A percentile compares a stretch with the other conserved stretches of the same genome.
Conservation (phyloP, 2,329 filamentous ascomycete species). For the Akanthomyces uredinophilus region DNA sequence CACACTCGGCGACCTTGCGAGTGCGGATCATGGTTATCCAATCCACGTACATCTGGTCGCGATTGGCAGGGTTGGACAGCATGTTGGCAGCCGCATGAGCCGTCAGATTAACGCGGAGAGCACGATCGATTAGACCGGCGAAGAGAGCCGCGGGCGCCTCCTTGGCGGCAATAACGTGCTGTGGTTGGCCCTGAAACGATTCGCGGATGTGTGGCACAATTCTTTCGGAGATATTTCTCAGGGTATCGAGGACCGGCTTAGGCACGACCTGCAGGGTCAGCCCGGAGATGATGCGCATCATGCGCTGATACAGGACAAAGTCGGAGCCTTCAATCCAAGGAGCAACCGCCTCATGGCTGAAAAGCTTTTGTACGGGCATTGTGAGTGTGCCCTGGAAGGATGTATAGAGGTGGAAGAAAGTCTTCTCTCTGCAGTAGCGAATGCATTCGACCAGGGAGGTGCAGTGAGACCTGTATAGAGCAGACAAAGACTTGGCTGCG, state of each 20-base stretch:
- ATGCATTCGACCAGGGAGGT: slow-evolving; percentile 94
- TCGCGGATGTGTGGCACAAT: slow-evolving; percentile 77
- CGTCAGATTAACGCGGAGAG: slow-evolving; percentile 85
- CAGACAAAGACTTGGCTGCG: slow-evolving; percentile 76
- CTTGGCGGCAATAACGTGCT: slow-evolving; percentile 81
- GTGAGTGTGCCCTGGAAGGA: slow-evolving; percentile 96
- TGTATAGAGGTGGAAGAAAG: slow-evolving; percentile 89
- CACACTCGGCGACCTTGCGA: slow-evolving; percentile 58
- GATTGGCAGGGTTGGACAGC: slow-evolving; percentile 80
- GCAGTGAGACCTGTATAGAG: slow-evolving; percentile 89
- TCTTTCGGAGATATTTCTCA: slow-evolving; percentile 78
- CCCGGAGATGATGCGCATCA: slow-evolving; percentile 88
- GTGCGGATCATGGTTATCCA: slow-evolving; percentile 67
- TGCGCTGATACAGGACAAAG: slow-evolving; percentile 92
- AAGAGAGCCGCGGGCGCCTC: slow-evolving; percentile 86
- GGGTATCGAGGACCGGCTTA: slow-evolving; percentile 76
- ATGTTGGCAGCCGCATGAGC: slow-evolving; percentile 93
- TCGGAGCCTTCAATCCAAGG: slow-evolving; percentile 96
- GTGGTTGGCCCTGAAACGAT: slow-evolving; percentile 78
- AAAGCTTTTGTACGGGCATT: slow-evolving; percentile 90
- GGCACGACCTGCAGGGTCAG: slow-evolving; percentile 88
- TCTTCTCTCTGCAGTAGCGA: slow-evolving; percentile 93
- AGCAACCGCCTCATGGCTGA: slow-evolving; percentile 74
- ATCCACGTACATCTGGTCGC: slow-evolving; percentile 93
- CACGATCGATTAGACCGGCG: slow-evolving; percentile 76